Evolutionary conservation across 768 basidiomycete species (phyloP), one percentile per base, ranked within the genome.

Genomic region (Clitopilus hobsonii): DNA sequence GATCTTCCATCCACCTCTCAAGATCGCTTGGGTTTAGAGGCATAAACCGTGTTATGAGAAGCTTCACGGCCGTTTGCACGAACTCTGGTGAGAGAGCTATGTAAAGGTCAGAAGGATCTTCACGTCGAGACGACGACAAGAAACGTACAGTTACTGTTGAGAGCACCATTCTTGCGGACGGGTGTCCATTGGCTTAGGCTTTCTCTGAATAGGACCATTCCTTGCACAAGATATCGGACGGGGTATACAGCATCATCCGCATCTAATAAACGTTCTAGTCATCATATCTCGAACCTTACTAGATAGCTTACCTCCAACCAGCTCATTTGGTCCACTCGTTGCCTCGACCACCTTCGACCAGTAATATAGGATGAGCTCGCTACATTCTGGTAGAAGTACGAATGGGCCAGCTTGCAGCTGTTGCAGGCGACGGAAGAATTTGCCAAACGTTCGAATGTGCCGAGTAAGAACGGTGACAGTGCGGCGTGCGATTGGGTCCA

Each of bases 201-300:
- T 55, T 92, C 91, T 61, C 88, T 91, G 72, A 94, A 93, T 7
- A 94, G 71, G 5, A 89, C 86, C 84, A 94, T 86, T 2, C 86
- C 88, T 63, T 92, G 91, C 0, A 93, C 88, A 55, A 94, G 73
- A 62, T 89, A 84, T 10, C 86, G 83, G 22, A 89, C 75, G n/a
- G 92, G 91, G 64, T 85, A 92, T 1, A 85, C 67, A 1, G 84
- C 87, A 41, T 75, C 69, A 26, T 74, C 65, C 0, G 84, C 80
- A 65, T 93, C 89, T 92, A 55, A 14, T 29, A 49, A 16, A 32
- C 20, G 16, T 18, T 45, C 23, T n/a, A 51, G 26, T 18, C 5
- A 27, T 10, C 7, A n/a, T 51, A 2, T 23, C 1, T 10, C 30
- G 27, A 24, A 51, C 14, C 4, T 28, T 16, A 23, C 48, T 24